Evolutionary conservation across 768 basidiomycete species (phyloP), one percentile per base, ranked within the genome.

Genomic region (Boletellus ananas): DNA sequence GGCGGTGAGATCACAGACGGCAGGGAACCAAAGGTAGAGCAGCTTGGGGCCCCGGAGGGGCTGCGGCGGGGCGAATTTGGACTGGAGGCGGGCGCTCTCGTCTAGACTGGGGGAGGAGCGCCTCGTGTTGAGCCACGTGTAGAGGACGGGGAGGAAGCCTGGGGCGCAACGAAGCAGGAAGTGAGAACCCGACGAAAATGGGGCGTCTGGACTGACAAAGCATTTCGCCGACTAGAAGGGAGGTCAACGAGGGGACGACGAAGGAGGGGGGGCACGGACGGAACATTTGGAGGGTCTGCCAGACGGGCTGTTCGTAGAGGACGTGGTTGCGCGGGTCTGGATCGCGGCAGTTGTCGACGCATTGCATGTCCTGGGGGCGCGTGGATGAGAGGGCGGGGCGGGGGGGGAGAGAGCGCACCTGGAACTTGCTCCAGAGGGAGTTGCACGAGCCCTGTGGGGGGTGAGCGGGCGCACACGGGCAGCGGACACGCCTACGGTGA

Each of bases 211-310:
- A 83, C 85, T 72, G 68, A 91, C 85, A 92, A 65, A 93, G 79
- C 83, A 94, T 90, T 74, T 98, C 94, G 66, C 94, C 94, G 70
- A 93, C 87, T 90, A 62, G 50, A 45, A 56, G 68, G 63, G 72
- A 68, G 57, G 74, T 78, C 57, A 72, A 54, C n/a, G 50, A 16
- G 41, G 33, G 37, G 47, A 45, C 43, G 53, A 40, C 37, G 4
- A 46, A 47, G 48, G 51, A 54, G 62, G 48, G 43, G 54, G 40
- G 39, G 38, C 29, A 79, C 86, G 68, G 63, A 90, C 87, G 75
- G 70, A 90, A 91, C 89, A 91, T 93, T 68, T 90, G 88, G 35
- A 92, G 77, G 13, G 83, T 90, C 69, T 93, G 90, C 88, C 91
- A 89, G 21, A 95, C 91, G 5, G 93, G 94, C 67, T 97, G 95